Conservation (phyloP, 768 basidiomycete genomes). For the Boletales sp. region DNA sequence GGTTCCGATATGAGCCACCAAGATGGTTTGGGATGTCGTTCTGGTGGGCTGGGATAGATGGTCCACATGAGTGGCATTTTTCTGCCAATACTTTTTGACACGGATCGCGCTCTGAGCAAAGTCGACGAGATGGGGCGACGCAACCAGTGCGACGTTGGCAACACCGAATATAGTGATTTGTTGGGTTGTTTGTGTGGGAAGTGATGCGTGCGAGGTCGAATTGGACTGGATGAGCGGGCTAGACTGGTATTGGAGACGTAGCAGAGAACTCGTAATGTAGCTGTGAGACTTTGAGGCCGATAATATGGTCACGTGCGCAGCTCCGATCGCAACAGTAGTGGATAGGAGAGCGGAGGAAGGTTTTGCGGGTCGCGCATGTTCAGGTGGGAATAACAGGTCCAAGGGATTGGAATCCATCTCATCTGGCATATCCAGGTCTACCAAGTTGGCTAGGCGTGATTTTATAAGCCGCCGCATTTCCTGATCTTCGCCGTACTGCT, state of each 20-base stretch:
- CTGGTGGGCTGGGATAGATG: not conserved
- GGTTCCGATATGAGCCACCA: conserved; percentile 40
- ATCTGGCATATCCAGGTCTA: conserved; percentile 44
- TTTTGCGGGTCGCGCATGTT: conserved; percentile 3
- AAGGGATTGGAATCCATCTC: conserved; percentile 18
- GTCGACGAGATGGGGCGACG: conserved; percentile 57
- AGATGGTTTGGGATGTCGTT: conserved; percentile 29
- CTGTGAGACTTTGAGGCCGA: conserved; percentile 22
- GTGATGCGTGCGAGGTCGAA: conserved; percentile 14
- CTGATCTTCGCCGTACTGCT: conserved; percentile 18
- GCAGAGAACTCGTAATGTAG: conserved; percentile 19
- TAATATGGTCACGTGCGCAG: conserved; percentile 16
- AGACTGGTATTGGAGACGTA: conserved; percentile 24
- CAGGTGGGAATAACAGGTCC: conserved; percentile 21
- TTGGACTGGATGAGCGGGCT: conserved; percentile 7
- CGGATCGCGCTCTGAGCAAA: conserved; percentile 57
- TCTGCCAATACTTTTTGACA: conserved; percentile 38
- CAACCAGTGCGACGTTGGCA: conserved; percentile 38
- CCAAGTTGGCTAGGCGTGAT: conserved; percentile 33
- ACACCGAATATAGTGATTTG: conserved; percentile 34
- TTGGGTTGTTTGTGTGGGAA: conserved; percentile 7
- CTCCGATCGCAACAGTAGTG: conserved; percentile 15
- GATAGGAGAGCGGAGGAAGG: conserved; percentile 9
- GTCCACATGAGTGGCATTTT: not conserved
- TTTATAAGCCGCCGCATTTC: conserved; percentile 37